Conservation (phyloP, 192 early-diverging fungal genomes). For the Gaertneriomyces sp. region DNA sequence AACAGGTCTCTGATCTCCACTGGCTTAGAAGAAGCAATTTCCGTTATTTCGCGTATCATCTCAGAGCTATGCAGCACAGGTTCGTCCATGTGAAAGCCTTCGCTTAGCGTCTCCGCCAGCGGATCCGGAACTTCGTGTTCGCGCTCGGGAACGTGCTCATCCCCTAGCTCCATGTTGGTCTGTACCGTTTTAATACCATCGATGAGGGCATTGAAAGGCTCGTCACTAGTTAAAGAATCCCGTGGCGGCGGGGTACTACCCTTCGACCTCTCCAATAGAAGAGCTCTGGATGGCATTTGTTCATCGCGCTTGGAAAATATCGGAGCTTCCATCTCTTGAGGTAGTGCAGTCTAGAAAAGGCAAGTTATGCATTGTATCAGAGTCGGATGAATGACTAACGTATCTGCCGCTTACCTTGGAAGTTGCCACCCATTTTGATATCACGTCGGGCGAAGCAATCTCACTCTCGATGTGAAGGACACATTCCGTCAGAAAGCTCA, state of each 20-base stretch:
- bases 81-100: neutral
- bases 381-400: no score
- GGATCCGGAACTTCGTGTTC: constrained; percentile 6
- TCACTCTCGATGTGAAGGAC: neutral
- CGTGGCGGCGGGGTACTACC: constrained; percentile 4
- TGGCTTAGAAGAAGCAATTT: neutral
- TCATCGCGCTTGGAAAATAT: neutral
- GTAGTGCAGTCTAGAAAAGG: no score
- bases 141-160: neutral
- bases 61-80: neutral
- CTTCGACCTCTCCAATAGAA: neutral
- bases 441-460: no score
- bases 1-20: no score
- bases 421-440: no score
- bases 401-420: no score
- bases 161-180: neutral
- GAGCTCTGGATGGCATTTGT: neutral
- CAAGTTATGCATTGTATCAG: no score
- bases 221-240: constrained; percentile 3
- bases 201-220: constrained; percentile 10
- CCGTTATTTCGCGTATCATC: neutral
- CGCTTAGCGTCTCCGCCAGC: neutral
- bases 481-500: neutral
- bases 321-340: neutral
- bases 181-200: constrained; percentile 2